Conservation (phyloP, 2,329 filamentous ascomycete genomes). For the Thielaviopsis musarum region DNA sequence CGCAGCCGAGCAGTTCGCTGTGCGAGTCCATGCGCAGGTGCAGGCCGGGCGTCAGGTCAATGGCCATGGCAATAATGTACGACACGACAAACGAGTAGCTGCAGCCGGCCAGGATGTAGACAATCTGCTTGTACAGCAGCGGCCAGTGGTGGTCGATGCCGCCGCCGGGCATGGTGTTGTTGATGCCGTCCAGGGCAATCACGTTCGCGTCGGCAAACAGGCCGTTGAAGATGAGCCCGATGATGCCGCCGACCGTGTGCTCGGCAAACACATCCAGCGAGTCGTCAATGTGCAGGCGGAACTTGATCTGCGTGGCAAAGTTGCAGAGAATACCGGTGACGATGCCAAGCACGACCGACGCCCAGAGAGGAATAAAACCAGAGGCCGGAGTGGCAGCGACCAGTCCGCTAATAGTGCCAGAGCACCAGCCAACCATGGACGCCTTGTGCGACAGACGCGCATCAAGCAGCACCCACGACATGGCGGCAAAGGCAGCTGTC, state of each 20-base stretch:
- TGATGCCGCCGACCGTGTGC: constrained; percentile 51
- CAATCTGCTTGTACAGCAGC: constrained; percentile 64
- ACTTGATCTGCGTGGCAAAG: constrained; percentile 51
- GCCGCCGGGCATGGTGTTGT: constrained; percentile 48
- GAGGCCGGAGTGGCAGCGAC: constrained; percentile 54
- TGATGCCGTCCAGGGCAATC: constrained; percentile 62
- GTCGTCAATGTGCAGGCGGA: constrained; percentile 48
- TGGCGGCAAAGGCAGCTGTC: constrained; percentile 78
- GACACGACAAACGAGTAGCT: constrained; percentile 60
- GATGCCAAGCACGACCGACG: constrained; percentile 48
- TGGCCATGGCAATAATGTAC: constrained; percentile 53
- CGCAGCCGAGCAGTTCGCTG: constrained; percentile 74
- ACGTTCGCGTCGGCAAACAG: constrained; percentile 54
- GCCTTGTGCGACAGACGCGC: constrained; percentile 88
- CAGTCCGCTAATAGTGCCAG: constrained; percentile 52
- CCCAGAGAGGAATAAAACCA: constrained; percentile 52
- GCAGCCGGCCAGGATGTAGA: constrained; percentile 51
- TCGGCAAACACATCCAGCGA: constrained; percentile 57
- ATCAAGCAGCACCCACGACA: constrained; percentile 91
- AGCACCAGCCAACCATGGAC: constrained; percentile 65
- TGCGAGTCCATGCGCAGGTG: constrained; percentile 66
- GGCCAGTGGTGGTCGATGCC: constrained; percentile 62
- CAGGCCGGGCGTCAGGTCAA: constrained; percentile 61
- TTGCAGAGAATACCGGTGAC: constrained; percentile 50
- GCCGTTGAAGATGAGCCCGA: constrained; percentile 56